A percentile compares a stretch with the other conserved stretches of the same genome.
These are phyloP conservation scores for Penicillium sp. DNA, from an alignment of 2,329 filamentous ascomycete genomes.

Conservation along the genomic window DNA sequence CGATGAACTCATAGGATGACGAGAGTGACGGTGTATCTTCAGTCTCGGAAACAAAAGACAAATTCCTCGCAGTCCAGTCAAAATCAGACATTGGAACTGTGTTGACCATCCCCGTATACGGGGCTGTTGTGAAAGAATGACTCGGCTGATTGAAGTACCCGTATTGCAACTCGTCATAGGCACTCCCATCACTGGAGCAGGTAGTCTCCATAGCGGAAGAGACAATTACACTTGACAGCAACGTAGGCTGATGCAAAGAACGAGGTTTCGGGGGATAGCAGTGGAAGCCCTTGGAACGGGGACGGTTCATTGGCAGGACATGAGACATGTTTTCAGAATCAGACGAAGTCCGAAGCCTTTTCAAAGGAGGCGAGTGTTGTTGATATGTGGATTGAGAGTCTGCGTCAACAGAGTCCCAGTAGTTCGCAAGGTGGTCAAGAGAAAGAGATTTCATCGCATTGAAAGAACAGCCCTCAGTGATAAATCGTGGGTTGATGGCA, in stretches of 20 bases:
- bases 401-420: background rate
- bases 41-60: constrained; percentile 8
- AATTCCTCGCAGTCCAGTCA: constrained; percentile 2
- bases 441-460: background rate
- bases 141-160: background rate
- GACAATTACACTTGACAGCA: background rate
- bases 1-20: constrained; percentile 7
- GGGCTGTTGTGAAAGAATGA: background rate
- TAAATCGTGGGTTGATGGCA: background rate
- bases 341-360: background rate
- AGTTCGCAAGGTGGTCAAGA: background rate
- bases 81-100: background rate
- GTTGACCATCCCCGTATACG: background rate
- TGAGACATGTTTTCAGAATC: background rate
- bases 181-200: background rate
- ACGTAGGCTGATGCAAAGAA: background rate
- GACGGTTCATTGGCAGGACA: background rate
- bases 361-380: background rate
- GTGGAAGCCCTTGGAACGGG: background rate
- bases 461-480: background rate
- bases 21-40: constrained; percentile 11
- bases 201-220: background rate
- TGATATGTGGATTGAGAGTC: background rate
- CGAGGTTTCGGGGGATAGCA: background rate
- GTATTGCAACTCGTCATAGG: background rate